Percentiles rank a stretch among this genome's conserved stretches.
Evolutionary conservation across 176 grass and related monocot species (phyloP).

Genomic region (Puccinellia tenuiflora): DNA sequence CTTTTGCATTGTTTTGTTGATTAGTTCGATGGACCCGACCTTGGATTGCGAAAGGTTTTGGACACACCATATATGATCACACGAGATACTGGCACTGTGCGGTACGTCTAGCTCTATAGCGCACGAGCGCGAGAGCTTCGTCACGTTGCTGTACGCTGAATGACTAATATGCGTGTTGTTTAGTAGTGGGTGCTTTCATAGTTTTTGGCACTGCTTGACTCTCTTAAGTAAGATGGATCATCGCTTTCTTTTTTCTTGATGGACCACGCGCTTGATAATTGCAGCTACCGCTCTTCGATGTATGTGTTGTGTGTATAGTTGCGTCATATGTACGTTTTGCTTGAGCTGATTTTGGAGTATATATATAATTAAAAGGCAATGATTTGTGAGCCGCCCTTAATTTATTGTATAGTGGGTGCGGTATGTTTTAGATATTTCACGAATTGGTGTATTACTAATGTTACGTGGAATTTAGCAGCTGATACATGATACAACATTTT

Average conservation of each 20-base stretch:
- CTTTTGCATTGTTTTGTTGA: conserved; percentile 24
- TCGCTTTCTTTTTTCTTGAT: conserved; percentile 7
- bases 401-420: no score
- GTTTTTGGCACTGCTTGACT: conserved; percentile 3
- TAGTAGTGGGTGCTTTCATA: conserved; percentile 32
- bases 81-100: conserved; percentile 16
- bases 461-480: no score
- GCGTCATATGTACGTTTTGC: conserved; percentile 11
- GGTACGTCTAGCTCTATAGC: no score
- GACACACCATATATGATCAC: conserved; percentile 7
- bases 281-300: conserved; percentile 11
- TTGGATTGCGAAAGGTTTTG: conserved; percentile 21
- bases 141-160: conserved; percentile 37
- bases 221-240: background rate
- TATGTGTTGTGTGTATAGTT: background rate
- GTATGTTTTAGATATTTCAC: no score
- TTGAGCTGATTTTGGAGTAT: background rate
- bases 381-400: no score
- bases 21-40: conserved; percentile 13
- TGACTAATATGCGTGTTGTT: conserved; percentile 19
- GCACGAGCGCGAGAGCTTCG: no score
- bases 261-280: conserved; percentile 18
- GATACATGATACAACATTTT: no score
- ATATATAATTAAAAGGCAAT: background rate
- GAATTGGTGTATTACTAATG: no score